Evolutionary conservation across 1,284 basidiomycete species (phyloP), one percentile per base, ranked within the genome.

Genomic region (Irpex rosettiformis): DNA sequence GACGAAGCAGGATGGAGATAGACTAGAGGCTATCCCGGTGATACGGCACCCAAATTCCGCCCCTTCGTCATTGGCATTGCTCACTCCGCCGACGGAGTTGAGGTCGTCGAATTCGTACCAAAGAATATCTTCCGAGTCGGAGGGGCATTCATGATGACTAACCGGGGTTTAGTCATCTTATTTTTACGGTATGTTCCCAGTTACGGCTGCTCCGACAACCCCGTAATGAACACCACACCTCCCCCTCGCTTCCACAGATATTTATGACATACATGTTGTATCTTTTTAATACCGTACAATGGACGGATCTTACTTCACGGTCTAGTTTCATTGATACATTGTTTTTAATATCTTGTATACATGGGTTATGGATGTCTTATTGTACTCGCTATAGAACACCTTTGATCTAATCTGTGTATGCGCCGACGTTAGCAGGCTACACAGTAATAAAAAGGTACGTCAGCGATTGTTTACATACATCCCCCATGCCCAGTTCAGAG

Each of bases 381-480:
- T 52, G 22, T 13, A 6, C 25, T 16, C 10, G 6, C 10, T 24
- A 52, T 52, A 22, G 22, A 13, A 52, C 33, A 18, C 28, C 10
- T 5, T 52, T 21, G 25, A 56, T 58, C 78, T 70, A 89, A 69
- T 91, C 89, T 68, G 85, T 88, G 73, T 90, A 92, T n/a, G 88
- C 89, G 29, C 89, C 89, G 54, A 85, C 74, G 67, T 77, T 89
- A 43, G 89, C 89, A 56, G 89, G 87, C 88, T 91, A 45, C 51
- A 61, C 51, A 24, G 48, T 21, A 45, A 45, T 10, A 7, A n/a
- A 18, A 22, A 18, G 43, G 3, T n/a, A 30, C 30, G 61, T 55
- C 43, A 49, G 68, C 59, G 67, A 55, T 37, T 16, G 33, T 16
- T 37, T 16, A 8, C 33, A 37, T 8, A 8, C 10, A 16, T 3